Evolutionary conservation across 164 flowering plant genomes (phyloP), one percentile per base, ranked within the genome.

Genomic region (Tetrastigma voinierianum): DNA sequence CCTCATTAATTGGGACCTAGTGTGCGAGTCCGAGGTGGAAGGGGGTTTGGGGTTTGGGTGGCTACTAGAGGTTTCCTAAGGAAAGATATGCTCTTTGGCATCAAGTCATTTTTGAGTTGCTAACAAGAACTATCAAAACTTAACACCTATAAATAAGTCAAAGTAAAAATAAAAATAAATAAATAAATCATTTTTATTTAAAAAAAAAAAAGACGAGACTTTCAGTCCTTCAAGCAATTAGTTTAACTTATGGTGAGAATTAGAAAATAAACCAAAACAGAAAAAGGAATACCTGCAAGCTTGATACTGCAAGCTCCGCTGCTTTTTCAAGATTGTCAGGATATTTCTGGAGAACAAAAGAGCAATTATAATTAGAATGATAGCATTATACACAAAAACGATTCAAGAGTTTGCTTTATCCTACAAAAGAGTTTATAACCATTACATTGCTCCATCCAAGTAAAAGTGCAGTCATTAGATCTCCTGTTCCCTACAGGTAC

Each of bases 361-460:
- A 64, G 24, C 46, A 32, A 48, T 48, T 1, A 56, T 45, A 5
- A 45, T 45, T 55, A 62, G 54, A 68, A 51, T 65, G 14, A 57
- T 13, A 57, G 16, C 15, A 46, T 46, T 21, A 51, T 49, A 18
- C 12, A 32, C 19, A 52, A 47, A 57, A 48, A 48, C 18, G 21
- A 40, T 12, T 40, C 14, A 20, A 56, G 25, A 43, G 7, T 57
- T 15, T 12, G 9, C 43, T 32, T 24, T 51, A 61, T 20, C 14
- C 23, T 7, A 19, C 9, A 68, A 18, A 1, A 59, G 47, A 44
- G 59, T 13, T 48, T 20, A 44, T 17, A 57, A 61, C 58, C 57
- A 72, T 82, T 88, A 96, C 99, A 83, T 96, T 93, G 80, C 97
- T 96, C 99, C 99, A 93, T 74, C 99, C 99, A 65, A 96, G 95